Conservation (phyloP, 1,284 basidiomycete genomes). For the Cryptococcus neoformans region DNA sequence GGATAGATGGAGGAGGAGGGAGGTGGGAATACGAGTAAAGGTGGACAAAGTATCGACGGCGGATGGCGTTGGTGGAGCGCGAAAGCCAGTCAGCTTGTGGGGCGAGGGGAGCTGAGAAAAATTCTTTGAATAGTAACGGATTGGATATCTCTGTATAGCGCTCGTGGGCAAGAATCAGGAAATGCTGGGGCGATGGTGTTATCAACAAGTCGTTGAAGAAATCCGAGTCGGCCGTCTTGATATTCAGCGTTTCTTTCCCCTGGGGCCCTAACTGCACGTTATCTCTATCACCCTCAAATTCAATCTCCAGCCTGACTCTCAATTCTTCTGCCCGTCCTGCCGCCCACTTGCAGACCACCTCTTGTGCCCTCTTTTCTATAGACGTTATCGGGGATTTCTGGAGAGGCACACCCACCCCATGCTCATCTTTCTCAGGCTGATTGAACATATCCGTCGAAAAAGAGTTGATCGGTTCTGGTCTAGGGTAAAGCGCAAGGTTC, state of each 20-base stretch:
- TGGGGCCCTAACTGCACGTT: constrained; percentile 1
- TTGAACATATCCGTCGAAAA: constrained; percentile 32
- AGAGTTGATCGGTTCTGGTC: constrained; percentile 58
- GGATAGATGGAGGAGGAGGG: constrained; percentile 17
- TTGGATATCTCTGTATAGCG: constrained; percentile 47
- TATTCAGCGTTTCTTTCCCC: constrained; percentile 37
- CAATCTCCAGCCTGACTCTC: constrained; percentile 48
- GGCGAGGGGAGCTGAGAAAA: constrained; percentile 45
- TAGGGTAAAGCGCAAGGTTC: constrained; percentile 60
- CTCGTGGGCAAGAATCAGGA: constrained; percentile 45
- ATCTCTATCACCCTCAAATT: constrained; percentile 8
- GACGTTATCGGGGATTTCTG: constrained; percentile 50
- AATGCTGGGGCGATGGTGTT: constrained; percentile 53
- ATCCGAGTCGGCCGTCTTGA: constrained; percentile 57
- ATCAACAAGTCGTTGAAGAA: constrained; percentile 58
- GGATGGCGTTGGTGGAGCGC: constrained; percentile 14
- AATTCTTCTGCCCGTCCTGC: constrained; percentile 43
- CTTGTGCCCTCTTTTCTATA: constrained; percentile 52
- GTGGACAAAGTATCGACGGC: constrained; percentile 16
- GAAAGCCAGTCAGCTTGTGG: neutral
- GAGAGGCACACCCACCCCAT: constrained; percentile 6
- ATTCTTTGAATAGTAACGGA: constrained; percentile 45
- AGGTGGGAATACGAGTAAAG: constrained; percentile 15
- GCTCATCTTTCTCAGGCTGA: constrained; percentile 21
- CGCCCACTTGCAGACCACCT: constrained; percentile 49